Base-by-base conservation (phyloP, 2,329 filamentous ascomycete species). In the Botrytis aclada region DNA sequence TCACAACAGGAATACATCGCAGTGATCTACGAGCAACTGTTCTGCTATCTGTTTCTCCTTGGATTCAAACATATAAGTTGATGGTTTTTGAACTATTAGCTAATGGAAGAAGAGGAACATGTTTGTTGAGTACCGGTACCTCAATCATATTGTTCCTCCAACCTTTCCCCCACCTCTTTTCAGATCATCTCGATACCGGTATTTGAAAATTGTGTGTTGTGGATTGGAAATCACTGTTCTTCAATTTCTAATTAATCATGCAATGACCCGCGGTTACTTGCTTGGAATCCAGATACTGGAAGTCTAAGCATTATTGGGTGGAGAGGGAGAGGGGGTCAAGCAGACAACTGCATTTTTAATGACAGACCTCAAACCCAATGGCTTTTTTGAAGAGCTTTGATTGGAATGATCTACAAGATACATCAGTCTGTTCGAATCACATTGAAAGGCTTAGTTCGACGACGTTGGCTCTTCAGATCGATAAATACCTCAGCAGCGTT, bases 371-470 rank as follows among this genome's bases (percentile, higher is more conserved):
- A 25, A 62, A 20, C 34, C 60, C 16, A 8, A 62, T 62, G 34
- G 37, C 25, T 41, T 20, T 25, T 25, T 41, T 62, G 60, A 18
- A 25, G 20, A n/a, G 58, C 58, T n/a, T 61, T 22, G 29, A n/a
- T 22, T 39, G 51, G 51, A 3, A 54, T 29, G 51, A 29, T 54
- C 51, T 29, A 29, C 51, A 29, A 29, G 51, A 29, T 18, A 29
- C 3, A n/a, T 16, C 22, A n/a, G 34, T 37, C 58, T n/a, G 34
- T 39, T 61, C 22, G 16, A 25, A 69, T 29, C 25, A 43, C 45
- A 37, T n/a, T 18, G 39, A 47, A 70, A 70, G 67, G 67, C 56
- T 70, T 70, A 70, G 56, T 9, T 60, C 25, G 14, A 37, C 39
- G 34, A 25, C 12, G 25, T 22, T 25, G 66, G 22, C 51, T 32